phyloP scores from a whole-genome alignment of 1,284 basidiomycete species.

The Rhodotorula sp. region DNA sequence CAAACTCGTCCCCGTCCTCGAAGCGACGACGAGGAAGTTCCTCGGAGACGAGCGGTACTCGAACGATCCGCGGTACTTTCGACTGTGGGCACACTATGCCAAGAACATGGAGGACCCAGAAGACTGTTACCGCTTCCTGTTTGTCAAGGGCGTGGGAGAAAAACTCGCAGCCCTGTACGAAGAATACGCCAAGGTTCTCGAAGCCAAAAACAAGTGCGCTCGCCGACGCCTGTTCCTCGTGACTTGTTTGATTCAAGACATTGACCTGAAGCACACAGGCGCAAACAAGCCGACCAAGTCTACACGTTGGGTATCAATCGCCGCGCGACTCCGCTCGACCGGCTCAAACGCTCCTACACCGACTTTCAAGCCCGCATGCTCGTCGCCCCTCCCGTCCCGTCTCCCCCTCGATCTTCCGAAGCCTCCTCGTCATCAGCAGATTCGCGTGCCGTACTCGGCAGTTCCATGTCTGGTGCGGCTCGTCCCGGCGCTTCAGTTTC shows the following conservation, averaged over 20 bases:
- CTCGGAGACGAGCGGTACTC: constrained; percentile 74
- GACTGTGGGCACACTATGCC: constrained; percentile 80
- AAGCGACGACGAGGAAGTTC: constrained; percentile 73
- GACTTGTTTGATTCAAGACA: not conserved
- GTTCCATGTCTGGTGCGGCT: not conserved
- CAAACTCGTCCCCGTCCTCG: constrained; percentile 66
- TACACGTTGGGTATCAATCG: constrained; percentile 81
- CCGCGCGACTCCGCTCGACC: constrained; percentile 74
- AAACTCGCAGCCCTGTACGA: constrained; percentile 77
- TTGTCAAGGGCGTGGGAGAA: constrained; percentile 74
- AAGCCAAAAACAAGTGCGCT: constrained; percentile 67
- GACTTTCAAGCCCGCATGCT: constrained; percentile 75
- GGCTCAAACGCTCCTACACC: constrained; percentile 76
- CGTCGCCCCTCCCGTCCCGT: constrained; percentile 48
- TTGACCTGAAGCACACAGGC: constrained; percentile 51
- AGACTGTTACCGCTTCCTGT: constrained; percentile 72
- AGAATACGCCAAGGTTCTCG: constrained; percentile 74
- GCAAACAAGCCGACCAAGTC: constrained; percentile 73
- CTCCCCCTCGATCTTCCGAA: constrained; percentile 38
- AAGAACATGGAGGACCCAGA: constrained; percentile 56
- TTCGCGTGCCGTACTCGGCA: constrained; percentile 40
- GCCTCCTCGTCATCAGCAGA: constrained; percentile 8
- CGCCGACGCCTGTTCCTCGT: not conserved
- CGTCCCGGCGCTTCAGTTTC: not conserved
- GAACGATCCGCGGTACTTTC: constrained; percentile 82